Evolutionary conservation across 768 basidiomycete species (phyloP).

Genomic region (Lactarius sp.): DNA sequence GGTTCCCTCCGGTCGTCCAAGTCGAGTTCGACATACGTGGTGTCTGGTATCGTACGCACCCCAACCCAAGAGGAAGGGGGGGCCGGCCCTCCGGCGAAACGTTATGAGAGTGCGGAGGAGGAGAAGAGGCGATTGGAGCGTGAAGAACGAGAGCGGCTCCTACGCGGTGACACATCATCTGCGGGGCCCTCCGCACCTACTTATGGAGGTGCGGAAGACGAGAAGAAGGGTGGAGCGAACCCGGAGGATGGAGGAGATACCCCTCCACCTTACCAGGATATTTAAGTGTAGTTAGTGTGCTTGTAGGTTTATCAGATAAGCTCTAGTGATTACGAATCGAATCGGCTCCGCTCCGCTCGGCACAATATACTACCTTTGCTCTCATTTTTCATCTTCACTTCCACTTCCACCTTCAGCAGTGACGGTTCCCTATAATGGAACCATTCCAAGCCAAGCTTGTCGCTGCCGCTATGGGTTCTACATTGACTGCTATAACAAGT

Average conservation of each 20-base stretch:
- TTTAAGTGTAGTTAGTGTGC: conserved; percentile 21
- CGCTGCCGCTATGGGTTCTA: conserved; percentile 75
- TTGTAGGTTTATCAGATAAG: conserved; percentile 4
- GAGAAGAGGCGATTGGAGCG: conserved; percentile 59
- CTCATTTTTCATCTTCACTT: not conserved
- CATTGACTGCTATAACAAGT: conserved; percentile 82
- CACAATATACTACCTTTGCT: too few relatives aligned
- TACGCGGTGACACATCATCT: conserved; percentile 27
- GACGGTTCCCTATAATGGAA: conserved; percentile 44
- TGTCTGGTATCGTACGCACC: not conserved
- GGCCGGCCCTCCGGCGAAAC: conserved; percentile 13
- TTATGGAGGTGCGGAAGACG: conserved; percentile 50
- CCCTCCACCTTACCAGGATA: conserved; percentile 44
- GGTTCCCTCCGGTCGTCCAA: conserved; percentile 43
- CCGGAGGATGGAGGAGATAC: conserved; percentile 35
- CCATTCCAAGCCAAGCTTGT: conserved; percentile 73
- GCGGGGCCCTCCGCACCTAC: conserved; percentile 21
- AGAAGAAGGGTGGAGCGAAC: conserved; percentile 39
- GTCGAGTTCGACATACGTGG: not conserved
- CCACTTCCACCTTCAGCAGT: not conserved
- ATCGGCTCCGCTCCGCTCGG: not conserved
- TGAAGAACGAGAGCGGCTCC: conserved; percentile 49
- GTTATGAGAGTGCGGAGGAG: conserved; percentile 50
- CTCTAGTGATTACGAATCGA: not conserved
- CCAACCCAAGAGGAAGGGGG: conserved; percentile 28